Conservation (phyloP, 169 alveolate genomes). For the Plasmodium blacklocki region DNA sequence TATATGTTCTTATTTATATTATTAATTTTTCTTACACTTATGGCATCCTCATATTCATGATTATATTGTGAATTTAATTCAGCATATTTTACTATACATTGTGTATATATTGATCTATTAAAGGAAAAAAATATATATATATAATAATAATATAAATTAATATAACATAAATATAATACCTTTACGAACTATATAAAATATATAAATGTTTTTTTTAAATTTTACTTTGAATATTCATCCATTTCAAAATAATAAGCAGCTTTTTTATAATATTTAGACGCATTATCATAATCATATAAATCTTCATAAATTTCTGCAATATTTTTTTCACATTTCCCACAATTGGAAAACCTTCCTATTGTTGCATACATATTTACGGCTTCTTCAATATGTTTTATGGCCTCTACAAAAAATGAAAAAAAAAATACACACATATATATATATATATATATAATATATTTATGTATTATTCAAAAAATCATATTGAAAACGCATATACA, state of each 20-base stretch:
- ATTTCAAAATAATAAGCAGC: constrained; percentile 79
- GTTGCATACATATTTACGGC: constrained; percentile 73
- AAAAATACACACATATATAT: background rate
- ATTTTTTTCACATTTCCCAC: constrained; percentile 68
- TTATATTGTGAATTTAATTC: constrained; percentile 72
- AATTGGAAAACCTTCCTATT: constrained; percentile 57
- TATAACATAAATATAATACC: no score
- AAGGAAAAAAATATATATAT: background rate
- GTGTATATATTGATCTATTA: constrained; percentile 59
- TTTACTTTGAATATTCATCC: constrained; percentile 77
- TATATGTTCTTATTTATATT: background rate
- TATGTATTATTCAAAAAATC: background rate
- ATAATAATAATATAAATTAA: background rate
- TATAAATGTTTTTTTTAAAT: background rate
- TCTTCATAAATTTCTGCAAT: constrained; percentile 74
- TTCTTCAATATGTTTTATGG: constrained; percentile 65
- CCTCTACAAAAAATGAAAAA: constrained; percentile 40
- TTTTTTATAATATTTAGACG: constrained; percentile 64
- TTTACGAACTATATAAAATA: background rate
- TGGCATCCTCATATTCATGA: constrained; percentile 73
- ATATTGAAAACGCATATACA: background rate
- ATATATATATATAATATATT: background rate
- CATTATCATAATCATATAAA: constrained; percentile 52
- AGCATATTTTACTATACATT: constrained; percentile 76
- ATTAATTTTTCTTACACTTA: constrained; percentile 36